Base-by-base conservation (phyloP, 352 stramenopile genomes). In the Discostella stelligera region DNA sequence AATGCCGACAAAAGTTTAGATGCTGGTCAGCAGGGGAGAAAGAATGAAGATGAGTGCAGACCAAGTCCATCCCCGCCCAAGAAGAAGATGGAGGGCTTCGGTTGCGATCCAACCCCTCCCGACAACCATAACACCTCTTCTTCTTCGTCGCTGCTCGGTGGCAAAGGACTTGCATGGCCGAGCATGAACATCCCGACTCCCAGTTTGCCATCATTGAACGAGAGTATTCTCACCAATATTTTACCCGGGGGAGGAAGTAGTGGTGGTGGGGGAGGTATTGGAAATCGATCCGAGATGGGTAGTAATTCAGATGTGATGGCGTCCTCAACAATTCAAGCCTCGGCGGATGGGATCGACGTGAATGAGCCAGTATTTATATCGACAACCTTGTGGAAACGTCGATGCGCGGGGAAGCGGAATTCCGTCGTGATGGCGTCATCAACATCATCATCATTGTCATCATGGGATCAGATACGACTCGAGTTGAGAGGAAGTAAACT, bases 331-430 rank as follows among this genome's bases (percentile, higher is more conserved):
- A 44, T 44, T 13, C 7, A 3, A 14, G 2, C 37, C 13, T 14
- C 7, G 7, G 20, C 18, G 14, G 30, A 67, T 23, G 39, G 20
- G 14, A 39, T 50, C 9, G 5, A 20, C 3, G 11, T 66, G 18
- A 30, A 69, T 21, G 53, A 71, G 21, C 18, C 32, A 13, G 46
- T 73, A 39, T 6, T 27, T 46, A 63, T 91, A 18, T 88, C 77
- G 11, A 70, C 65, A 39, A 78, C 89, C 39, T 67, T 90, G 20
- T 93, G 85, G 85, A 93, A 93, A 76, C 71, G 85, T 61, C 69
- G 87, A 20, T 85, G 85, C 18, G 74, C 90, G 2, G 87, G 85
- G 7, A 93, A 91, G 49, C 88, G 81, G 53, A 83, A 71, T 48
- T 65, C 76, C 16, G 82, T 55, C 10, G 80, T 83, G 53, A 2